Percentiles rank a stretch among this genome's conserved stretches.
phyloP scores from a whole-genome alignment of 441 rosid genomes.

The Bruguiera hainesii region DNA sequence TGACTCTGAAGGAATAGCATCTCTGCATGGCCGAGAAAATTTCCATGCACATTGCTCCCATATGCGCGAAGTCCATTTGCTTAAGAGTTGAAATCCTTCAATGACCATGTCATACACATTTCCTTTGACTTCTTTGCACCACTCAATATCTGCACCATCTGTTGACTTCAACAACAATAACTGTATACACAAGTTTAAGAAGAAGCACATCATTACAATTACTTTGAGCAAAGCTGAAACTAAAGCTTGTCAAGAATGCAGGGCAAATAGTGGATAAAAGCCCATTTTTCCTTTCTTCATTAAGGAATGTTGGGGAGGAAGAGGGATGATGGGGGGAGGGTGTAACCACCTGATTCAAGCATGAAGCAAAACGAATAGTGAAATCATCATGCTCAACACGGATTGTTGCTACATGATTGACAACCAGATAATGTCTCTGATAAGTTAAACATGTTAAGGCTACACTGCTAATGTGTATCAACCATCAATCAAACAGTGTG shows the following conservation, averaged over 20 bases:
- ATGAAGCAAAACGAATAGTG: conserved; percentile 88
- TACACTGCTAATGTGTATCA: conserved; percentile 16
- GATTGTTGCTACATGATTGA: conserved; percentile 83
- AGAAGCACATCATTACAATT: conserved; percentile 13
- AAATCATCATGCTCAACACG: conserved; percentile 99
- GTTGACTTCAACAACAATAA: conserved; percentile 79
- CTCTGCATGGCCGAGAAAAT: conserved; percentile 98
- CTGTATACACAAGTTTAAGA: conserved; percentile 41
- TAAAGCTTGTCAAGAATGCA: conserved; percentile 4
- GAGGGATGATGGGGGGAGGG: background rate
- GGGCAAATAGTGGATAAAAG: conserved; percentile 3
- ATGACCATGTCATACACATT: conserved; percentile 96
- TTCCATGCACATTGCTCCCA: conserved; percentile 99
- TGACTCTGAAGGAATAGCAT: conserved; percentile 56
- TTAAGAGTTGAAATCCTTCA: conserved; percentile 96
- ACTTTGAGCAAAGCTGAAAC: conserved; percentile 15
- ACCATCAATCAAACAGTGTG: too few relatives aligned
- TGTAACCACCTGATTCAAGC: conserved; percentile 74
- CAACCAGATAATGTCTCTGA: conserved; percentile 92
- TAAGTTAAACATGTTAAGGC: conserved; percentile 80
- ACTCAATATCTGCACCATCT: conserved; percentile 85
- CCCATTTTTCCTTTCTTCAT: too few relatives aligned
- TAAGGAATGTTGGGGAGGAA: too few relatives aligned
- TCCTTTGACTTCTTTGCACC: conserved; percentile 97
- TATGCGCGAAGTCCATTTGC: conserved; percentile 94